These are phyloP conservation scores for Alternaria sp. DNA, from an alignment of 2,329 filamentous ascomycete species.

Conservation along the genomic window DNA sequence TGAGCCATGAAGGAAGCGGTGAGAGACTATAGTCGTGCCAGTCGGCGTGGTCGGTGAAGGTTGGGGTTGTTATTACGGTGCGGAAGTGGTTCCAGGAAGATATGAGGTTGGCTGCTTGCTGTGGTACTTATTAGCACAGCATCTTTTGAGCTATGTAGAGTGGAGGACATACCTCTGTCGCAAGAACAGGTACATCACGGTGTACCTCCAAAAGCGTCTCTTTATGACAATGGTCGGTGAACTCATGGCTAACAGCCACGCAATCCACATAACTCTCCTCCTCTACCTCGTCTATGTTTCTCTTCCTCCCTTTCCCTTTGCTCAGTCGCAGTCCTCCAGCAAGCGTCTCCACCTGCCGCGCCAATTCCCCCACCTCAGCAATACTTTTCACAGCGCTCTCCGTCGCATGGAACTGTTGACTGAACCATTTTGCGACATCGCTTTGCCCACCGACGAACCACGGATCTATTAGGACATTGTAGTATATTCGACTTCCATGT, in stretches of 20 bases:
- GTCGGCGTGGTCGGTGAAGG: conserved; percentile 55
- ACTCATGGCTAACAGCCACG: conserved; percentile 70
- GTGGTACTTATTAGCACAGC: background rate
- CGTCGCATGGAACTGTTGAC: conserved; percentile 69
- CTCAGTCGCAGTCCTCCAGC: conserved; percentile 41
- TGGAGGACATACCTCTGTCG: conserved; percentile 55
- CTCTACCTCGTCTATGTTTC: conserved; percentile 25
- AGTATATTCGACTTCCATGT: conserved; percentile 61
- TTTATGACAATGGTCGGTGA: conserved; percentile 73
- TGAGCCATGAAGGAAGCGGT: conserved; percentile 67
- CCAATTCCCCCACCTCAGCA: conserved; percentile 62
- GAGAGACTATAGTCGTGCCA: conserved; percentile 58
- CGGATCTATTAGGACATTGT: conserved; percentile 71
- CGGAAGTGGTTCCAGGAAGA: conserved; percentile 68
- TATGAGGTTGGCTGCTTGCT: conserved; percentile 66
- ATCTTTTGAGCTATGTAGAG: accelerated
- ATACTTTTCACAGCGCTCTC: conserved; percentile 64
- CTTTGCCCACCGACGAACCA: conserved; percentile 70
- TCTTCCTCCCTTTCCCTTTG: conserved; percentile 21
- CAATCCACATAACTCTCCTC: conserved; percentile 62
- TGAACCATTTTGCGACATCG: conserved; percentile 71
- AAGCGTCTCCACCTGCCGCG: conserved; percentile 60
- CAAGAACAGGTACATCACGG: conserved; percentile 65
- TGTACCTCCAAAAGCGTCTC: conserved; percentile 67
- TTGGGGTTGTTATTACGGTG: conserved; percentile 60